These are phyloP conservation scores for Termitomyces sp. DNA, from an alignment of 768 basidiomycete genomes.

Conservation along the genomic window DNA sequence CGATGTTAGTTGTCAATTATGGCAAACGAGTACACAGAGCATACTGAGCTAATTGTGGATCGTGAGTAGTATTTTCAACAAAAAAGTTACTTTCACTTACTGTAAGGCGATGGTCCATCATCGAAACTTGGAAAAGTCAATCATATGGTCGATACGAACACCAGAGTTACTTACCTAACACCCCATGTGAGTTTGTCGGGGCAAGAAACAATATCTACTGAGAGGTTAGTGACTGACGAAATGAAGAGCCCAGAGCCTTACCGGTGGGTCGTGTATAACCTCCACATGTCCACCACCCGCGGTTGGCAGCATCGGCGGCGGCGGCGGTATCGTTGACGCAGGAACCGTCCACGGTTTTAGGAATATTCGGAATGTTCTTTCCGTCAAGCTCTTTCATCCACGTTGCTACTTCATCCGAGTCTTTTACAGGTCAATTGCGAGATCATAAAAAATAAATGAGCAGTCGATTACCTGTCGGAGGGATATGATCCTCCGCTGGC, in stretches of 20 bases:
- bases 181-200: conserved; percentile 73
- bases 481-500: conserved; percentile 59
- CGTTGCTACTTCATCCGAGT: conserved; percentile 54
- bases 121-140: conserved; percentile 50
- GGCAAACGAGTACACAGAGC: conserved; percentile 1
- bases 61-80: neutral
- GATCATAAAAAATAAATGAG: neutral
- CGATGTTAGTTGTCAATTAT: neutral
- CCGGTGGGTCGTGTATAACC: conserved; percentile 53
- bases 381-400: conserved; percentile 81
- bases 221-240: neutral
- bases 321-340: conserved; percentile 57
- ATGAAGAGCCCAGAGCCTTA: conserved; percentile 11
- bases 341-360: conserved; percentile 61
- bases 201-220: conserved; percentile 57
- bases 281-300: conserved; percentile 93
- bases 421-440: conserved; percentile 20
- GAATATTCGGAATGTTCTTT: conserved; percentile 59
- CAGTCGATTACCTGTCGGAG: conserved; percentile 44
- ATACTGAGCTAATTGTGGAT: conserved; percentile 19
- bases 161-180: conserved; percentile 40
- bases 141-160: neutral
- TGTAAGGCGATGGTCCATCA: conserved; percentile 84
- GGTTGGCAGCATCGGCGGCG: conserved; percentile 48
- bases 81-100: conserved; percentile 35